phyloP scores from a whole-genome alignment of 1,139 yeast species.

The Lodderomyces oxycetoniae region DNA sequence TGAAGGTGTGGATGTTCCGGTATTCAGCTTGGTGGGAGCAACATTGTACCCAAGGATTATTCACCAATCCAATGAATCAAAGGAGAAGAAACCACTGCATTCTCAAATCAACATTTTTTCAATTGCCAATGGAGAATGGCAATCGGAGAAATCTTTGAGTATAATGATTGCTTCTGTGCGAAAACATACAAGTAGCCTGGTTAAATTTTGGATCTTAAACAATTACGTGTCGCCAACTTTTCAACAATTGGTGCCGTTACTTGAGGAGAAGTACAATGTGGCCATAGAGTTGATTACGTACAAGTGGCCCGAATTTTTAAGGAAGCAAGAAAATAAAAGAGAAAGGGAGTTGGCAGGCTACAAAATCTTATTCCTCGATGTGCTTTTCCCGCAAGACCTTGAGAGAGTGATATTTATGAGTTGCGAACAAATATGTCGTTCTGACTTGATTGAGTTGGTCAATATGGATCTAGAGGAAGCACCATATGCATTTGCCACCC shows the following conservation, averaged over 20 bases:
- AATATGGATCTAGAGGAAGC: slow-evolving; percentile 68
- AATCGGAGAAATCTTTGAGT: too few relatives aligned
- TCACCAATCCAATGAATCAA: slow-evolving; percentile 10
- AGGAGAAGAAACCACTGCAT: slow-evolving; percentile 16
- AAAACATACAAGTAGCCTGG: slow-evolving; percentile 53
- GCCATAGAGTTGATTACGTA: slow-evolving; percentile 72
- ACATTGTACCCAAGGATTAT: slow-evolving; percentile 43
- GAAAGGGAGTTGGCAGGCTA: slow-evolving; percentile 86
- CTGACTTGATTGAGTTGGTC: slow-evolving; percentile 66
- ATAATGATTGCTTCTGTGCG: slow-evolving; percentile 78
- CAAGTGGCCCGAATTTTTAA: slow-evolving; percentile 90
- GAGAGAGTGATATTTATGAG: slow-evolving; percentile 79
- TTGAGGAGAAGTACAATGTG: slow-evolving; percentile 56
- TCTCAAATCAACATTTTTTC: slow-evolving; percentile 80
- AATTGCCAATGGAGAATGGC: slow-evolving; percentile 84
- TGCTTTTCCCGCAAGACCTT: slow-evolving; percentile 73
- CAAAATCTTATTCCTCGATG: slow-evolving; percentile 81
- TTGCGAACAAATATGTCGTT: slow-evolving; percentile 74
- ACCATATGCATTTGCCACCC: slow-evolving; percentile 81
- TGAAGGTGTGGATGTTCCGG: slow-evolving; percentile 19
- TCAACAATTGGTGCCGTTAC: slow-evolving; percentile 52
- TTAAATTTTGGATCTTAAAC: slow-evolving; percentile 86
- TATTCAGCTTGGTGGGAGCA: slow-evolving; percentile 44
- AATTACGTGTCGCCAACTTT: slow-evolving; percentile 71
- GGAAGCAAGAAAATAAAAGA: slow-evolving; percentile 61